Base-by-base conservation (phyloP, 148 eudicot genomes). In the Chenopodium berlandieri region DNA sequence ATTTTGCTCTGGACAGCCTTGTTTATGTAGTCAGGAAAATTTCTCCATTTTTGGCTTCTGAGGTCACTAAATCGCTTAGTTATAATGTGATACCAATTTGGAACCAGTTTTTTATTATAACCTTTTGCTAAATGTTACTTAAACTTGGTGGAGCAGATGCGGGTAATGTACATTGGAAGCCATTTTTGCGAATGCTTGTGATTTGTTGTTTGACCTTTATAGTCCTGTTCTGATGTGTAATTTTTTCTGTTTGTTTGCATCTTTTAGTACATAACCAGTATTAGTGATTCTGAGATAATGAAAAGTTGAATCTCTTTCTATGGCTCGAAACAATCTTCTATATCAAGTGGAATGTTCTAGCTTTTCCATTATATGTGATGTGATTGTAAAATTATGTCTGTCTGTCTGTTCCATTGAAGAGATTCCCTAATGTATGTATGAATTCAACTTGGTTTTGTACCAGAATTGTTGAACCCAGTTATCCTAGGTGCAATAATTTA, bases 21-120 rank as follows among this genome's bases (percentile, higher is more conserved):
- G 83, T 80, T 84, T 27, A 58, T 76, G 80, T 80, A 84, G 83
- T 80, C 77, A 80, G 83, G 67, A 84, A 69, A 70, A 22, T 27
- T 75, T 58, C n/a, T 70, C 80, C 83, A 80, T 69, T 84, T 80
- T 84, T 80, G 79, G 82, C 58, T 66, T 79, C 75, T 74, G 65
- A 79, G 85, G 65, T 83, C 75, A 74, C 65, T 52, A 79, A 37
- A 79, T 79, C 73, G 40, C 44, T 66, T 73, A 65, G 79, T 74
- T 47, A 79, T 78, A 75, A 79, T 58, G 60, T 74, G 82, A 54
- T 78, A 74, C 70, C 76, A 77, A 44, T 70, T 60, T 77, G 73
- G 71, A 77, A 82, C 74, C 84, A 77, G 76, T 71, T 77, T 69
- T 48, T 71, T 71, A 46, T 82, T 48, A 75, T 30, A 82, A 76